A percentile compares a stretch with the other conserved stretches of the same genome.
Evolutionary conservation across 2,329 filamentous ascomycete genomes (phyloP).

Genomic region (Pleurostoma richardsiae): DNA sequence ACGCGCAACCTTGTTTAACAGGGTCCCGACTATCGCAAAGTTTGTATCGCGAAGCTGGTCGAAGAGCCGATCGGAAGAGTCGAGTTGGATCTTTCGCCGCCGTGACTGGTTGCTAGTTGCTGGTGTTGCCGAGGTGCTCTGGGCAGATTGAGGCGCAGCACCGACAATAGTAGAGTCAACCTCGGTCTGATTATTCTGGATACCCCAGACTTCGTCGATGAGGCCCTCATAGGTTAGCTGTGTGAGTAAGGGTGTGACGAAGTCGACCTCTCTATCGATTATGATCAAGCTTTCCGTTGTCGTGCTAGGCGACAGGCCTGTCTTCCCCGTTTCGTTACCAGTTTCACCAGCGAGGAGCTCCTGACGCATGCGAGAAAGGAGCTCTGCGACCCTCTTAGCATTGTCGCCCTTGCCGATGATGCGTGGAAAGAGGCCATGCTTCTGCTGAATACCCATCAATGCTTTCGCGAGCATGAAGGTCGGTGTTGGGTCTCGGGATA

Average conservation of each 20-base stretch:
- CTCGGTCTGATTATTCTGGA: conserved; percentile 88
- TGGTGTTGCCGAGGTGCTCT: conserved; percentile 50
- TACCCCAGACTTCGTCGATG: conserved; percentile 88
- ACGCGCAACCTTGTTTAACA: conserved; percentile 86
- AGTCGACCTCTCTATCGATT: conserved; percentile 92
- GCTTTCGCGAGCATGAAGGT: conserved; percentile 85
- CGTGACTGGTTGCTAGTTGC: conserved; percentile 51
- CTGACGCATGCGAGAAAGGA: conserved; percentile 85
- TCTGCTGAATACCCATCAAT: conserved; percentile 88
- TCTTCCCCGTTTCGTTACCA: conserved; percentile 52
- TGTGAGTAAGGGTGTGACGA: conserved; percentile 85
- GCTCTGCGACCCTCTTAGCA: conserved; percentile 80
- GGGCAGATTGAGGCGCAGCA: conserved; percentile 52
- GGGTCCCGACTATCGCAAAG: conserved; percentile 85
- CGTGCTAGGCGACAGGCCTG: conserved; percentile 77
- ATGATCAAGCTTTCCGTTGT: conserved; percentile 88
- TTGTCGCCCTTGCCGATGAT: conserved; percentile 96
- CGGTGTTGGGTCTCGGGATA: conserved; percentile 87
- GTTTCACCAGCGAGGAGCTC: conserved; percentile 80
- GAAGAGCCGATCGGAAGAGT: conserved; percentile 85
- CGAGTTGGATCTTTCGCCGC: conserved; percentile 84
- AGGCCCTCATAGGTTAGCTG: conserved; percentile 96
- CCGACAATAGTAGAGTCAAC: conserved; percentile 88
- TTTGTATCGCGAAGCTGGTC: conserved; percentile 85
- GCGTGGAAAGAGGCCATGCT: conserved; percentile 87